Conservation (phyloP, 1,139 yeast species). For the Blastobotrys aristatus region DNA sequence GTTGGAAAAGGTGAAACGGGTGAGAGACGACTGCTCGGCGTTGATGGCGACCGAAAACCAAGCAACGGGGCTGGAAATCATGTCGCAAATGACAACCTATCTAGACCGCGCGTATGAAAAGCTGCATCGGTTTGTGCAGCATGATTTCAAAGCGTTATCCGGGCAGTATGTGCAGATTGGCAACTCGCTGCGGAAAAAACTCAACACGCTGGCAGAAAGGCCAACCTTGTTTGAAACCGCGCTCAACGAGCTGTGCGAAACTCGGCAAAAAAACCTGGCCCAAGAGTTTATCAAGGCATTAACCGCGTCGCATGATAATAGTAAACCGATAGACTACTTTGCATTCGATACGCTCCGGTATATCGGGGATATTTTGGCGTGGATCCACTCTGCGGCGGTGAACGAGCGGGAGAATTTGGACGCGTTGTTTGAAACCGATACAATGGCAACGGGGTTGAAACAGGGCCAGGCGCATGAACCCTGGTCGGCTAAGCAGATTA, state of each 20-base stretch:
- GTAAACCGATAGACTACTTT: slow-evolving; percentile 55
- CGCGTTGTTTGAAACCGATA: slow-evolving; percentile 45
- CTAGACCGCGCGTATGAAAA: slow-evolving; percentile 51
- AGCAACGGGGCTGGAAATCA: slow-evolving; percentile 63
- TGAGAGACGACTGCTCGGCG: slow-evolving; percentile 64
- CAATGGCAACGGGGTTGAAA: slow-evolving; percentile 30
- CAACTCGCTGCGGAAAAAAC: slow-evolving; percentile 27
- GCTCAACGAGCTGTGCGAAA: slow-evolving; percentile 30
- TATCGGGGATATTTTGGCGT: slow-evolving; percentile 84
- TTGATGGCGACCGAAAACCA: slow-evolving; percentile 58
- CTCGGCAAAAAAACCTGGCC: slow-evolving; percentile 30
- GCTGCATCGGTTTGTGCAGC: slow-evolving; percentile 39
- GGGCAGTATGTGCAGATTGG: slow-evolving; percentile 26
- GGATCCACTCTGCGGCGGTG: slow-evolving; percentile 82
- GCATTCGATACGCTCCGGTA: slow-evolving; percentile 80
- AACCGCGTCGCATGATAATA: slow-evolving; percentile 40
- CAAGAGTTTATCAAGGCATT: slow-evolving; percentile 50
- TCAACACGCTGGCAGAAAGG: slow-evolving; percentile 35
- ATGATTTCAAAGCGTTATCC: slow-evolving; percentile 30
- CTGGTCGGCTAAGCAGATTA: slow-evolving; percentile 25
- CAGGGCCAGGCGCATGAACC: slow-evolving; percentile 29
- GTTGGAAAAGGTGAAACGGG: slow-evolving; percentile 55
- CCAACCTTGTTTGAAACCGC: slow-evolving; percentile 36
- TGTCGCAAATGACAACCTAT: slow-evolving; percentile 53
- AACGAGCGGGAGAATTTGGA: slow-evolving; percentile 77